Percentiles rank a stretch among this genome's conserved stretches.
phyloP scores from a whole-genome alignment of 1,139 yeast genomes.

The Blastobotrys malaysiensis region DNA sequence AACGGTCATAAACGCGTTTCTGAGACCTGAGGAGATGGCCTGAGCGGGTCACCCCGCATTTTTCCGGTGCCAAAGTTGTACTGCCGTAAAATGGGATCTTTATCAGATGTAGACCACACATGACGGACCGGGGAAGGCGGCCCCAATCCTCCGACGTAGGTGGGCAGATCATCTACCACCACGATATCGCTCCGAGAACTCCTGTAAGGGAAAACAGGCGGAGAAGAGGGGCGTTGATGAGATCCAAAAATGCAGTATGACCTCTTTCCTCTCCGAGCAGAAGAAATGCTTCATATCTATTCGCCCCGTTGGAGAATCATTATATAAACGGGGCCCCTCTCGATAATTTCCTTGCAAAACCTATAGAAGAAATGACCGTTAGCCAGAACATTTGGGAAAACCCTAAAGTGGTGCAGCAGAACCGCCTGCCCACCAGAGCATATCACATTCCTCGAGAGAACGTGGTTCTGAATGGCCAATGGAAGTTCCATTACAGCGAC shows the following conservation, averaged over 20 bases:
- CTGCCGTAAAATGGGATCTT: too few relatives aligned
- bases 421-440: constrained; percentile 19
- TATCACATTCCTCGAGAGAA: constrained; percentile 18
- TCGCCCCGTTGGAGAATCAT: neutral
- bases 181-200: neutral
- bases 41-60: neutral
- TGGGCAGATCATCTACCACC: neutral
- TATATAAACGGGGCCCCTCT: neutral
- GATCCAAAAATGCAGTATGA: neutral
- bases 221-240: neutral
- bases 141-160: neutral
- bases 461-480: constrained; percentile 28
- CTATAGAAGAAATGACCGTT: neutral
- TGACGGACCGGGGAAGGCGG: neutral
- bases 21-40: too few relatives aligned
- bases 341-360: neutral
- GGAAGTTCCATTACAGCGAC: constrained; percentile 29
- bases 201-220: neutral
- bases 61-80: too few relatives aligned
- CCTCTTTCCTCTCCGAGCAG: neutral
- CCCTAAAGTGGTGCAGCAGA: constrained; percentile 13
- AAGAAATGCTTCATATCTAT: neutral
- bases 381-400: constrained; percentile 12
- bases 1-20: too few relatives aligned
- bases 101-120: too few relatives aligned